A percentile compares a stretch with the other conserved stretches of the same genome.
Evolutionary conservation across 2,329 filamentous ascomycete species (phyloP).

Genomic region (Ophiostoma piceae): DNA sequence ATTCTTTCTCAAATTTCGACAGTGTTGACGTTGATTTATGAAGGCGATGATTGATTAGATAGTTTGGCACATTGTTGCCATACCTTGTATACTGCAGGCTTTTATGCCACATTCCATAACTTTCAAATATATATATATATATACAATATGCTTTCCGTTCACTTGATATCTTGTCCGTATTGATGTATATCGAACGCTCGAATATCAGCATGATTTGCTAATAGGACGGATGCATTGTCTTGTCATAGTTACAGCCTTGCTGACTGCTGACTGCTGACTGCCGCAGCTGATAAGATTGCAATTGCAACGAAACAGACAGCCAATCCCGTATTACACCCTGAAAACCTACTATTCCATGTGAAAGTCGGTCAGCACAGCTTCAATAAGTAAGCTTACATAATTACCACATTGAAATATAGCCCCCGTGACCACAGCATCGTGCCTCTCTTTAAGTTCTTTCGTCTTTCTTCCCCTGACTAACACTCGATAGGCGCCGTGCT

Average conservation of each 20-base stretch:
- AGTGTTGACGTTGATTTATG: not conserved
- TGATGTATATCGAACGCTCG: too few relatives aligned
- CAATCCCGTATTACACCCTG: conserved; percentile 4
- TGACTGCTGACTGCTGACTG: not conserved
- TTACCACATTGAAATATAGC: not conserved
- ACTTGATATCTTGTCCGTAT: too few relatives aligned
- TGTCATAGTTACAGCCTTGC: not conserved
- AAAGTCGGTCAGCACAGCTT: not conserved
- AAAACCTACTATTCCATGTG: not conserved
- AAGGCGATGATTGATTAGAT: not conserved
- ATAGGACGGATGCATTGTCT: not conserved
- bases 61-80: not conserved
- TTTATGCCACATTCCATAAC: too few relatives aligned
- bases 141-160: too few relatives aligned
- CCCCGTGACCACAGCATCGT: not conserved
- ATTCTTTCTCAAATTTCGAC: not conserved
- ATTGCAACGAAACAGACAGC: not conserved
- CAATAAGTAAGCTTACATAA: not conserved
- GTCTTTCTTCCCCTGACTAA: not conserved
- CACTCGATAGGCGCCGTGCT: not conserved
- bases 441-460: too few relatives aligned
- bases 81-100: too few relatives aligned
- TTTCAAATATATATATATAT: too few relatives aligned
- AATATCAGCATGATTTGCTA: too few relatives aligned
- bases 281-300: not conserved